Evolutionary conservation across 805 yeast species (phyloP).

Genomic region (Kluyveromyces lactis): DNA sequence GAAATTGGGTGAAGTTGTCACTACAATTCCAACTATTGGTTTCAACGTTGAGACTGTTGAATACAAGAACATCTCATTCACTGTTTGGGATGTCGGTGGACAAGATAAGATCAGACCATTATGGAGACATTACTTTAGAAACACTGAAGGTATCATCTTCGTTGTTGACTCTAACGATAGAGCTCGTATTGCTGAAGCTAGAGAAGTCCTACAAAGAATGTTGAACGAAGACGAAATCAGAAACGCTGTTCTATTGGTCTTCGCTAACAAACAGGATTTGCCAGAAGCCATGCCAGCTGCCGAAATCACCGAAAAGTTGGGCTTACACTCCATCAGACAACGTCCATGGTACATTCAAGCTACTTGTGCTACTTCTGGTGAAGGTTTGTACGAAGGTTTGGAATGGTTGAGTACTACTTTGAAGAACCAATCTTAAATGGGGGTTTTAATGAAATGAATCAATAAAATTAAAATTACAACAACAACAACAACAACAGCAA

Average conservation of each 20-base stretch:
- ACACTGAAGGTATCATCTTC: conserved; percentile 96
- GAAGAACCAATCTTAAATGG: conserved; percentile 49
- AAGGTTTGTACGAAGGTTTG: conserved; percentile 95
- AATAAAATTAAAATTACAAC: no score
- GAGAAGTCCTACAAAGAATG: conserved; percentile 98
- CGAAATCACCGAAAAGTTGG: conserved; percentile 94
- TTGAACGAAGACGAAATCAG: conserved; percentile 96
- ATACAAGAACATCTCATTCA: conserved; percentile 92
- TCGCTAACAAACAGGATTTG: conserved; percentile 97
- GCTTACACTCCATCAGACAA: conserved; percentile 94
- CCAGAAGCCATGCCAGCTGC: conserved; percentile 99
- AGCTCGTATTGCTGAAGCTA: conserved; percentile 95
- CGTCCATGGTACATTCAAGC: conserved; percentile 99
- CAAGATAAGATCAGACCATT: conserved; percentile 97
- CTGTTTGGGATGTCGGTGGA: conserved; percentile 99
- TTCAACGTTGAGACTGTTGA: conserved; percentile 97
- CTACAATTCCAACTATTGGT: conserved; percentile 95
- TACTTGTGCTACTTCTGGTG: conserved; percentile 98
- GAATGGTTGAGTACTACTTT: conserved; percentile 93
- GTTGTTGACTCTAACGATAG: conserved; percentile 98
- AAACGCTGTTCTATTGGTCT: conserved; percentile 89
- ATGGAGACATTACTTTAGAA: conserved; percentile 98
- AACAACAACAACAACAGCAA: no score
- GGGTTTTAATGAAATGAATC: background rate
- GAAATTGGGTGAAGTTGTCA: conserved; percentile 91